A percentile compares a stretch with the other conserved stretches of the same genome.
These are phyloP conservation scores for Saccharum spontaneum DNA, from an alignment of 176 grass and related monocot genomes.

Conservation along the genomic window DNA sequence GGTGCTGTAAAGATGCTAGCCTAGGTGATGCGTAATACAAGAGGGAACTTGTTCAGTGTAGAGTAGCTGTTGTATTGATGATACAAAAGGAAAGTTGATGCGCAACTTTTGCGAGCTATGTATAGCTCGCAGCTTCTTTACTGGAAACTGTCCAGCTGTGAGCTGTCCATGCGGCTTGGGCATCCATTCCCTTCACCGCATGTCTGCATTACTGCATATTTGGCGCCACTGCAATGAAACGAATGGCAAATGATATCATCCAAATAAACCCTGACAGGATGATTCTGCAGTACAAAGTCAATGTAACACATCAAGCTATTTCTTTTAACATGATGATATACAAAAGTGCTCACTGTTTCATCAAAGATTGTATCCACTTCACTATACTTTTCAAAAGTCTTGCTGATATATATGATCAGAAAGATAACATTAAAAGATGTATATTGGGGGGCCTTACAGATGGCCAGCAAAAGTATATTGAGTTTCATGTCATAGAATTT, in stretches of 20 bases:
- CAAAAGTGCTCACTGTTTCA: neutral
- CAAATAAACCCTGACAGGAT: neutral
- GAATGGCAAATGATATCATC: neutral
- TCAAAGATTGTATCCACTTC: neutral
- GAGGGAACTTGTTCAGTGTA: conserved; percentile 45
- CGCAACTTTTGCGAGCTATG: conserved; percentile 47
- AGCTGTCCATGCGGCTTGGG: too few relatives aligned
- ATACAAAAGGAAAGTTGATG: conserved; percentile 35
- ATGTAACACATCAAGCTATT: too few relatives aligned
- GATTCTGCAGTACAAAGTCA: neutral
- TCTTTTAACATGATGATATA: neutral
- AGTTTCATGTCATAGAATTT: neutral
- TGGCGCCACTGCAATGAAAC: neutral
- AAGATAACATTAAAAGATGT: neutral
- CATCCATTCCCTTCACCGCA: neutral
- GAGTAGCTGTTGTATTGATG: conserved; percentile 53
- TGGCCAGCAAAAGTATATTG: neutral
- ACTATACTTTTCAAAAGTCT: neutral
- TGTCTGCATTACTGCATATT: neutral
- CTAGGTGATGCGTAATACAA: conserved; percentile 54
- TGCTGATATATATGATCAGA: neutral
- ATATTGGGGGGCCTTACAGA: neutral
- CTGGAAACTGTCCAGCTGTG: conserved; percentile 2
- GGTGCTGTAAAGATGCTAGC: conserved; percentile 61
- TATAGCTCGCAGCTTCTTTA: conserved; percentile 42